These are phyloP conservation scores for Thraustochytrium sp. DNA, from an alignment of 352 stramenopile genomes.

Conservation along the genomic window DNA sequence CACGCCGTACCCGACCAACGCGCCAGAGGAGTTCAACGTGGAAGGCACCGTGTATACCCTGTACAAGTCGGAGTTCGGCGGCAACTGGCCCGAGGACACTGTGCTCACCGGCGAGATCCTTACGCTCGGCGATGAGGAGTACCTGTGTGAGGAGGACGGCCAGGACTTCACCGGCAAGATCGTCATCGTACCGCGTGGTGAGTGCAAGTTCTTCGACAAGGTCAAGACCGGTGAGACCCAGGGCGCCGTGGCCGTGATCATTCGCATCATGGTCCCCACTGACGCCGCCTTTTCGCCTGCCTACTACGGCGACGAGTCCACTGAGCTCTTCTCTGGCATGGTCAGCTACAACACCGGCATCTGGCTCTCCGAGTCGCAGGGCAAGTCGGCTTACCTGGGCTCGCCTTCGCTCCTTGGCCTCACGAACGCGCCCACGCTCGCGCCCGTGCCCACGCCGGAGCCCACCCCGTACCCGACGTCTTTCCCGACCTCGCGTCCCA, in stretches of 20 bases:
- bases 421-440: background rate
- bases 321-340: background rate
- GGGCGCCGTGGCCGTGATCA: background rate
- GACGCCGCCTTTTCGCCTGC: background rate
- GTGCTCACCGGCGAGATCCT: background rate
- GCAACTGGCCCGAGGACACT: background rate
- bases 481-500: background rate
- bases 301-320: background rate
- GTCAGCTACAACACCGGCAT: background rate
- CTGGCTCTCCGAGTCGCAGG: background rate
- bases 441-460: background rate
- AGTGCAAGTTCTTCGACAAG: slow-evolving; percentile 24
- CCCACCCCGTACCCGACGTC: background rate
- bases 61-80: background rate
- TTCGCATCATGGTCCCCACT: background rate
- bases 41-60: background rate
- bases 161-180: slow-evolving; percentile 10
- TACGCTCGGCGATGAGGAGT: background rate
- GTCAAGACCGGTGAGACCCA: slow-evolving; percentile 15
- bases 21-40: background rate
- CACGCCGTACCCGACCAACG: background rate
- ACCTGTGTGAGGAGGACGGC: background rate
- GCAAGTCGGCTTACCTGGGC: no score
- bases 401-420: no score
- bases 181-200: background rate